Base-by-base conservation (phyloP, 2,329 filamentous ascomycete genomes). In the Colletotrichum lini region DNA sequence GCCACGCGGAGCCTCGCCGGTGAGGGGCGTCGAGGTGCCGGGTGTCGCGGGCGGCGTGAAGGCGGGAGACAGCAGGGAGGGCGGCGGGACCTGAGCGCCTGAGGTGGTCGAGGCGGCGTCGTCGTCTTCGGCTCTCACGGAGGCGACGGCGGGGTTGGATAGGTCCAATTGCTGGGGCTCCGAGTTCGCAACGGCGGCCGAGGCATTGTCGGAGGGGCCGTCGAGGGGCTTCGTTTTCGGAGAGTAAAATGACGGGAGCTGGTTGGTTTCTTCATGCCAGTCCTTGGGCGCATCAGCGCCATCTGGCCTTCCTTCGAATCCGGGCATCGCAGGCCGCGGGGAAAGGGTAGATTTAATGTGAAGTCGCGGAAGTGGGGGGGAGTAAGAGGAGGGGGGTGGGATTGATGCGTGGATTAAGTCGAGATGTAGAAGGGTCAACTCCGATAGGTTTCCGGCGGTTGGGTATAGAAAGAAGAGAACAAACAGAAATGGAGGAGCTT, bases 61-160 rank as follows among this genome's bases (percentile, higher is more conserved):
- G 74, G 93, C 93, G 61, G 93, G 94, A 80, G 96, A 98, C 73
- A 98, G 91, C 58, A 96, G 90, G 4, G 94, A 94, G 5, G 91
- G 88, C 16, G 87, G 88, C 40, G 86, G 87, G 18, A 77, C 77
- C 65, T 76, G 73, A 30, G 64, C 75, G 21, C 65, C 40, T 18
- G 52, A 58, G 40, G 69, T 54, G 12, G 65, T 35, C 15, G 68
- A 53, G 75, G 68, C 72, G 50, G 61, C 64, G 44, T 69, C 49
- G 54, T 69, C 66, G 54, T 69, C 66, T 67, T 56, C 50, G 40
- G 58, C 38, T 53, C 38, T 61, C 59, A 40, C 64, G 73, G 72
- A 60, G 66, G 54, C 65, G 66, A 59, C 59, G 66, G 63, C 59
- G 52, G 65, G 57, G 47, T 63, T 53, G 65, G 71, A 74, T 65